phyloP scores from a whole-genome alignment of 2,329 filamentous ascomycete genomes.

The Aspergillus aculeatinus region DNA sequence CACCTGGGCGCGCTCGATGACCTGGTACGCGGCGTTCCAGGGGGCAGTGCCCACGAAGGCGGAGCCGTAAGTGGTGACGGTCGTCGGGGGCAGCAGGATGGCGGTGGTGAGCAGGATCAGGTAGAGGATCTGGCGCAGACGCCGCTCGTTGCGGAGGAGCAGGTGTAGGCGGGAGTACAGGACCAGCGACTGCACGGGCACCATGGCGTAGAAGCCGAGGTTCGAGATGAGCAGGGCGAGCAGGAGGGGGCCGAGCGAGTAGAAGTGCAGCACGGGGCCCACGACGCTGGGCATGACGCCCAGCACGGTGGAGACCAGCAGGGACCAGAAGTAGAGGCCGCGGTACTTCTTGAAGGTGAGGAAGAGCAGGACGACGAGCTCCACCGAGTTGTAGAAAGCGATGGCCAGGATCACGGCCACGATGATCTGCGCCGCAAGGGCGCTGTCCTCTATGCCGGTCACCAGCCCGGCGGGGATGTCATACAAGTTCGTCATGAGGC shows the following conservation, averaged over 20 bases:
- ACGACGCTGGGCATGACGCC: conserved; percentile 41
- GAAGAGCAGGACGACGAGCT: conserved; percentile 44
- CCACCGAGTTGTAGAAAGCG: conserved; percentile 46
- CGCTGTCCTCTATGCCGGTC: neutral
- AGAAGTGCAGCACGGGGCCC: conserved; percentile 44
- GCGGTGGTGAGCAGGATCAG: conserved; percentile 39
- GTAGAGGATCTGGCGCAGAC: conserved; percentile 26
- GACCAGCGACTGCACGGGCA: conserved; percentile 46
- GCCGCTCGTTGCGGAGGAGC: conserved; percentile 39
- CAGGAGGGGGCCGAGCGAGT: conserved; percentile 29
- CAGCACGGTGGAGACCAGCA: conserved; percentile 33
- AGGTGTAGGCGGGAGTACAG: conserved; percentile 46
- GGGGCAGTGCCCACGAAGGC: conserved; percentile 15
- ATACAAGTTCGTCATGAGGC: neutral
- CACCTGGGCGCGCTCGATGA: conserved; percentile 53
- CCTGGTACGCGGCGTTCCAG: conserved; percentile 28
- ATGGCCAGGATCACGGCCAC: conserved; percentile 45
- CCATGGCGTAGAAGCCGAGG: conserved; percentile 42
- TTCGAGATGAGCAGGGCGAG: conserved; percentile 34
- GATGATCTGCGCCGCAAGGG: conserved; percentile 1
- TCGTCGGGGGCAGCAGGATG: conserved; percentile 22
- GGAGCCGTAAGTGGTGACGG: conserved; percentile 25
- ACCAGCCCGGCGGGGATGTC: neutral
- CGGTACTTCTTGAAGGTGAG: conserved; percentile 42
- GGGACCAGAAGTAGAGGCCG: conserved; percentile 48